phyloP scores from a whole-genome alignment of 179 eudicot species.

The Camellia oleifera region DNA sequence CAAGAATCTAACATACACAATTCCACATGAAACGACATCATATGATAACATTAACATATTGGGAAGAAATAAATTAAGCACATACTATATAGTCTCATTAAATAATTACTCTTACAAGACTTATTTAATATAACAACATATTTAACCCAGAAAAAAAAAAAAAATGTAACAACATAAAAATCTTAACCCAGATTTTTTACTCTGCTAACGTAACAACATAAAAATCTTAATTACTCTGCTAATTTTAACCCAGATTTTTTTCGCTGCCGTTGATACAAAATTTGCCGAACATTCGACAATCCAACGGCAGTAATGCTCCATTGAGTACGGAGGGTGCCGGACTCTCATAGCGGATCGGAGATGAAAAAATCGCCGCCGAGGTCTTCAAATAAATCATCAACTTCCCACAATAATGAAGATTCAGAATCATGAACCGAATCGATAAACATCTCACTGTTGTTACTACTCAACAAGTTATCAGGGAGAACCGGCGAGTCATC shows the following conservation, averaged over 20 bases:
- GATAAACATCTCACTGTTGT: not conserved
- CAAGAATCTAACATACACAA: no score
- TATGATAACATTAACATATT: no score
- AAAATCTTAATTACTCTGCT: slow-evolving; percentile 4
- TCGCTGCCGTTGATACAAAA: slow-evolving; percentile 48
- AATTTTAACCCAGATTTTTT: not conserved
- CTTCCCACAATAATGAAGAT: slow-evolving; percentile 24
- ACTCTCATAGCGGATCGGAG: slow-evolving; percentile 39
- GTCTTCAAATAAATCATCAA: slow-evolving; percentile 69
- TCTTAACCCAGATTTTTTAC: not conserved
- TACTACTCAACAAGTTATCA: not conserved
- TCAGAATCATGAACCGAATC: slow-evolving; percentile 21
- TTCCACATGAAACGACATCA: no score
- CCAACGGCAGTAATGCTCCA: not conserved
- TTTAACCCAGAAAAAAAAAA: not conserved
- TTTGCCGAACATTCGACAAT: slow-evolving; percentile 40
- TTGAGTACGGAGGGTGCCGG: not conserved
- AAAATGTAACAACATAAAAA: not conserved
- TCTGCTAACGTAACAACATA: not conserved
- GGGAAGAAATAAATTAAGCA: no score
- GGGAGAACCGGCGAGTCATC: slow-evolving; percentile 26
- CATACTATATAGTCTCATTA: no score
- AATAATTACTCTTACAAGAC: not conserved
- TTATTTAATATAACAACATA: not conserved
- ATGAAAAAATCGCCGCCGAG: slow-evolving; percentile 35